Conservation (phyloP, 2,329 filamentous ascomycete genomes). For the Calonectria pauciramosa region DNA sequence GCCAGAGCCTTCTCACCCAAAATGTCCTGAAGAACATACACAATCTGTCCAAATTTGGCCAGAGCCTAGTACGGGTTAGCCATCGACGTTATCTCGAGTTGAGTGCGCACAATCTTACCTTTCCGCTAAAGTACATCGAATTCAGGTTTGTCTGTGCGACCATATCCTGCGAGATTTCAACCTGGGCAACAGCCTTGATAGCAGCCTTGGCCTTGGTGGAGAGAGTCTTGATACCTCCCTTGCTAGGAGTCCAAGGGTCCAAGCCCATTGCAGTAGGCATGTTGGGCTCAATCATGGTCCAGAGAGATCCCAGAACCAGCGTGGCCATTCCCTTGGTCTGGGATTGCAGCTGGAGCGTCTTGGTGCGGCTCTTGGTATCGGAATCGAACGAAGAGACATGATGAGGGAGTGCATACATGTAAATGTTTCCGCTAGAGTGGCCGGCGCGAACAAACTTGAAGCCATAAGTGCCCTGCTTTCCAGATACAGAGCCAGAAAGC, state of each 20-base stretch:
- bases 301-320: constrained; percentile 78
- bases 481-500: constrained; percentile 74
- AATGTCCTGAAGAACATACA: constrained; percentile 76
- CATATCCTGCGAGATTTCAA: constrained; percentile 84
- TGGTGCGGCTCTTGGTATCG: constrained; percentile 63
- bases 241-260: constrained; percentile 78
- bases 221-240: constrained; percentile 61
- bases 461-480: constrained; percentile 76
- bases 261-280: constrained; percentile 84
- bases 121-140: constrained; percentile 95
- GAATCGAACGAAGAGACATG: constrained; percentile 82
- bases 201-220: constrained; percentile 67
- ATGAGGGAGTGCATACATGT: constrained; percentile 92
- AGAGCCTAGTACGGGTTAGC: constrained; percentile 64
- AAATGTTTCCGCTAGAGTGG: constrained; percentile 68
- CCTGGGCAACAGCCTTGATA: constrained; percentile 74
- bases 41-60: constrained; percentile 80
- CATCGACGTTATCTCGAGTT: not conserved
- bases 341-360: constrained; percentile 76
- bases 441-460: constrained; percentile 82
- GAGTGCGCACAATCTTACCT: constrained; percentile 59
- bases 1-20: constrained; percentile 70
- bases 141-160: constrained; percentile 78
- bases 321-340: constrained; percentile 88
- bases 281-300: constrained; percentile 82